Evolutionary conservation across 345 rosid species (phyloP).

Genomic region (Gossypium turneri): DNA sequence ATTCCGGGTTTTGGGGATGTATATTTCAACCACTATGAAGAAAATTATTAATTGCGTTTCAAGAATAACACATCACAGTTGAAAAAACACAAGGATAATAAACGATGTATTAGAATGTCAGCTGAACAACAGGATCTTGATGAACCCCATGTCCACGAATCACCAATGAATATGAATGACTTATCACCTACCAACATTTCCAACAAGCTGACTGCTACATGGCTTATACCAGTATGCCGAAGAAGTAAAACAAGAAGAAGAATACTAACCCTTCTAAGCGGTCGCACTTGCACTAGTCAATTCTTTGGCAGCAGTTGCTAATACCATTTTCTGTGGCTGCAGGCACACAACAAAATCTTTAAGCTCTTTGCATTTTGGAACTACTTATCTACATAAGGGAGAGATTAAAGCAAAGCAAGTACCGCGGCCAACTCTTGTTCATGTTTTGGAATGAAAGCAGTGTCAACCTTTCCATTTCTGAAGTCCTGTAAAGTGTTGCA

Average conservation of each 20-base stretch:
- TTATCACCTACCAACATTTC: neutral
- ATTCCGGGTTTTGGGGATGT: neutral
- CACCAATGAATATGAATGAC: conserved; percentile 6
- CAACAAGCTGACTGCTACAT: neutral
- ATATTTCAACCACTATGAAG: neutral
- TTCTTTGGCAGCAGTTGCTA: conserved; percentile 30
- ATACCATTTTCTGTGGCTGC: conserved; percentile 49
- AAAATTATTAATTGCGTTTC: neutral
- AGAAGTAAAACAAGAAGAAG: neutral
- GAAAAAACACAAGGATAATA: neutral
- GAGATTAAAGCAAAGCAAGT: neutral
- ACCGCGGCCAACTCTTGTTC: conserved; percentile 85
- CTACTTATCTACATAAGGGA: neutral
- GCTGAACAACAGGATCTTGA: neutral
- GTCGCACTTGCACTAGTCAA: conserved; percentile 28
- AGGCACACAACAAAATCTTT: neutral
- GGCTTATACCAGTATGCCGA: neutral
- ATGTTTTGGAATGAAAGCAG: conserved; percentile 96
- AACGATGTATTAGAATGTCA: neutral
- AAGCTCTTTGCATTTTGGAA: neutral
- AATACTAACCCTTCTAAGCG: conserved; percentile 21
- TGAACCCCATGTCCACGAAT: neutral
- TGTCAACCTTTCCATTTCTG: conserved; percentile 90
- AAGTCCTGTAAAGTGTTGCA: conserved; percentile 60
- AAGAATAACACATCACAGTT: neutral